A percentile compares a stretch with the other conserved stretches of the same genome.
phyloP scores from a whole-genome alignment of 179 eudicot genomes.

The Spinacia oleracea region DNA sequence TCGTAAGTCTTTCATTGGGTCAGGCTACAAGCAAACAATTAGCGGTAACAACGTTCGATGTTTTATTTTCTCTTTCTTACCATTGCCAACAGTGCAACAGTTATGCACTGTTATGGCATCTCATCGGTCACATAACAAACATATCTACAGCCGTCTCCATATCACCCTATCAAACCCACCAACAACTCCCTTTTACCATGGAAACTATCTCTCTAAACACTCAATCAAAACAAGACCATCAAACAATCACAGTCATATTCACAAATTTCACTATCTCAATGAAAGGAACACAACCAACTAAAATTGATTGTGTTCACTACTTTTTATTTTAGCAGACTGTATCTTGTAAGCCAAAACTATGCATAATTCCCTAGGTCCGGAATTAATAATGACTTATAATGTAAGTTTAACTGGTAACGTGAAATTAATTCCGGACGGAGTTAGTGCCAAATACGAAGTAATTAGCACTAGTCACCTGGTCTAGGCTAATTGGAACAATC shows the following conservation, averaged over 20 bases:
- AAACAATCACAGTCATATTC: not conserved
- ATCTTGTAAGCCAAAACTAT: not conserved
- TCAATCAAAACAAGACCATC: not conserved
- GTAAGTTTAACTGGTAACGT: not conserved
- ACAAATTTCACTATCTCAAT: not conserved
- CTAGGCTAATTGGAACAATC: conserved; percentile 94
- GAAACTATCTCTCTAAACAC: not conserved
- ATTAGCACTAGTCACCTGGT: conserved; percentile 54
- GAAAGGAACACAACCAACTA: not conserved
- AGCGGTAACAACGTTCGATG: not conserved
- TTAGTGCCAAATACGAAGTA: not conserved
- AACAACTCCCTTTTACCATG: not conserved
- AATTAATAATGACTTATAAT: no score
- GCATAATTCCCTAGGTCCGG: not conserved
- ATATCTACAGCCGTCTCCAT: not conserved
- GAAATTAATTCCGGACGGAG: not conserved
- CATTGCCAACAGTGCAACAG: not conserved
- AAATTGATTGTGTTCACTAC: not conserved
- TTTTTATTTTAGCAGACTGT: not conserved
- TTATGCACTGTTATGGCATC: not conserved
- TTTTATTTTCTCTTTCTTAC: not conserved
- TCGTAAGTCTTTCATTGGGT: not conserved
- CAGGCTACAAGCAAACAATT: not conserved
- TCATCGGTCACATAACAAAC: not conserved
- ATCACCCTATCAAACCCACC: not conserved